These are phyloP conservation scores for Paraphysoderma sedebokerense DNA, from an alignment of 371 early-diverging fungal genomes.

Conservation along the genomic window DNA sequence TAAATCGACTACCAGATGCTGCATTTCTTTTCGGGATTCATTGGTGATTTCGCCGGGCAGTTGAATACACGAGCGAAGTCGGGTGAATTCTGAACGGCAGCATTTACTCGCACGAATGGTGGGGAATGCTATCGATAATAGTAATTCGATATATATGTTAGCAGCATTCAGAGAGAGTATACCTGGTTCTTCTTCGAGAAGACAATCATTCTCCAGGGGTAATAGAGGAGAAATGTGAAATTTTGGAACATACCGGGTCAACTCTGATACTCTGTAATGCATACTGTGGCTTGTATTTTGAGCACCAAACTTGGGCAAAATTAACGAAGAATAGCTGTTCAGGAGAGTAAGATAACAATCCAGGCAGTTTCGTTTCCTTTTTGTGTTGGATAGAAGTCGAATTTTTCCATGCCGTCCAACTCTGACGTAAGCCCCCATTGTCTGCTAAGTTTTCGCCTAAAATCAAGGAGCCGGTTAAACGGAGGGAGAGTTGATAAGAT, in stretches of 20 bases:
- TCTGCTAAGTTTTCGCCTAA: conserved; percentile 59
- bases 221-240: not conserved
- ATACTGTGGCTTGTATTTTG: conserved; percentile 16
- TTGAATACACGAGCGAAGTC: conserved; percentile 43
- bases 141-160: not conserved
- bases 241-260: conserved; percentile 10
- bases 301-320: conserved; percentile 33
- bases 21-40: conserved; percentile 35
- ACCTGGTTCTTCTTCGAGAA: conserved; percentile 3
- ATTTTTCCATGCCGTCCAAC: conserved; percentile 16
- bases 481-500: not conserved
- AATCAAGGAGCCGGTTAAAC: not conserved
- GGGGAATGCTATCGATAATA: conserved; percentile 35
- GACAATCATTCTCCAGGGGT: conserved; percentile 14
- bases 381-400: not conserved
- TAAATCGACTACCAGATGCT: conserved; percentile 23
- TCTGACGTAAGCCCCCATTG: conserved; percentile 36
- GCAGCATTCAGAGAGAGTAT: not conserved
- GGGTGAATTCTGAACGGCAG: conserved; percentile 33
- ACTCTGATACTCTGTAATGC: conserved; percentile 7
- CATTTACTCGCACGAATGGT: conserved; percentile 33
- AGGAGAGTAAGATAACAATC: conserved; percentile 21
- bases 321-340: conserved; percentile 35
- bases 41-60: conserved; percentile 27
- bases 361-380: conserved; percentile 22